A percentile compares a stretch with the other conserved stretches of the same genome.
These are phyloP conservation scores for Pseudozyma hubeiensis DNA, from an alignment of 1,284 basidiomycete genomes.

Conservation along the genomic window DNA sequence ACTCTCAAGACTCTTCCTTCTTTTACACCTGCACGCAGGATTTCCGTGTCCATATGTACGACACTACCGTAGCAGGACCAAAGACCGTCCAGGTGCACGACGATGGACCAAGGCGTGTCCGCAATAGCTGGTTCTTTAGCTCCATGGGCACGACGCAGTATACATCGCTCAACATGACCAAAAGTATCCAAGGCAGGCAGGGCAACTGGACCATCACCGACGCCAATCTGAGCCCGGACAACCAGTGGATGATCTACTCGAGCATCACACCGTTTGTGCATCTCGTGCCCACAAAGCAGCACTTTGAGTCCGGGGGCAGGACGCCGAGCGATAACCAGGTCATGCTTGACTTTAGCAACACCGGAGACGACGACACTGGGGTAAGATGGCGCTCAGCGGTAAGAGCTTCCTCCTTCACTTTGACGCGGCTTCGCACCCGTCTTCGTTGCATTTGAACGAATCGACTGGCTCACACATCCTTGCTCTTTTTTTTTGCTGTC, in stretches of 20 bases:
- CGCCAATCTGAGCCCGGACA: slow-evolving; percentile 89
- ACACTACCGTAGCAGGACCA: slow-evolving; percentile 35
- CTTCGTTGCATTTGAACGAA: too few species aligned
- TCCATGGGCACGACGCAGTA: slow-evolving; percentile 70
- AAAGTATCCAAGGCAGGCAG: slow-evolving; percentile 61
- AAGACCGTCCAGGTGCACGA: slow-evolving; percentile 39
- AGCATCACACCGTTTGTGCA: slow-evolving; percentile 76
- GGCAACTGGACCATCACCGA: slow-evolving; percentile 72
- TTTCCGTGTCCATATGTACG: slow-evolving; percentile 75
- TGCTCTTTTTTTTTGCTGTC: not conserved
- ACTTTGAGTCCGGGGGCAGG: slow-evolving; percentile 43
- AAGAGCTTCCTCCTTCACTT: slow-evolving; percentile 22
- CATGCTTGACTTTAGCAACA: slow-evolving; percentile 66
- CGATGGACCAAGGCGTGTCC: slow-evolving; percentile 36
- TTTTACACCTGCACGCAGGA: slow-evolving; percentile 74
- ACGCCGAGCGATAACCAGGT: slow-evolving; percentile 57
- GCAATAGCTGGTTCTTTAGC: slow-evolving; percentile 42
- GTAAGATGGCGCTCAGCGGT: slow-evolving; percentile 62
- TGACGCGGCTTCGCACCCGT: not conserved
- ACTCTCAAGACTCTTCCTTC: slow-evolving; percentile 73
- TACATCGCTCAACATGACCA: slow-evolving; percentile 62
- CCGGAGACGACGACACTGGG: slow-evolving; percentile 69
- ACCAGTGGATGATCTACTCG: slow-evolving; percentile 90
- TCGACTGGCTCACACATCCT: not conserved
- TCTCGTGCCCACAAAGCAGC: slow-evolving; percentile 79